Base-by-base conservation (phyloP, 495 filamentous ascomycete species). In the Apiosordaria backusii region DNA sequence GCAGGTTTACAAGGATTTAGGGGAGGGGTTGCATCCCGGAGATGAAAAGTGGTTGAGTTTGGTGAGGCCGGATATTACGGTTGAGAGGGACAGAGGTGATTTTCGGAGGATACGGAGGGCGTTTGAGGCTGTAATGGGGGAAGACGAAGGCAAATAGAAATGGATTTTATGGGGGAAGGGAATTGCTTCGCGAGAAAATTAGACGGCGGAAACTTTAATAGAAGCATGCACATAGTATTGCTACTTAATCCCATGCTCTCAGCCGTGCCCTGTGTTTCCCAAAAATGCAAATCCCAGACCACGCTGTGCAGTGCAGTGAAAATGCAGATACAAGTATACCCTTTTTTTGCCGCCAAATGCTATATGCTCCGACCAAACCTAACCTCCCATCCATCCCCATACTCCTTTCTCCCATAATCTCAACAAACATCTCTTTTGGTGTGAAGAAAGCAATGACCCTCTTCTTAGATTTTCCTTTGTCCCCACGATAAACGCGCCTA, bases 1-100 rank as follows among this genome's bases (percentile, higher is more conserved):
- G 22, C 50, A 64, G 54, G 62, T 71, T 5, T 72, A 66, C 55
- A 75, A 71, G 63, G 70, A 75, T 21, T 65, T 75, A 26, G 75
- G 75, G 5, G 60, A 65, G 25, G 73, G 67, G n/a, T n/a, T 19
- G 22, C 55, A 55, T 59, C 70, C 72, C 6, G 69, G 63, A 13
- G 70, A 76, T 26, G 16, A 7, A 6, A 70, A 69, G 61, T 76
- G 72, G 72, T 55, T 72, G 62, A 57, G 68, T 19, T 67, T 66
- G 52, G 65, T 66, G 18, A 69, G 18, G 59, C 23, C 16, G 22
- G 67, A 61, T 18, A 35, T 29, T 1, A 60, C 62, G 21, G n/a
- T 65, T 3, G 16, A 63, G 45, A 65, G 65, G 54, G 21, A 16
- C 2, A 24, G 13, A 21, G 58, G 13, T 5, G 68, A 70, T 4